Conservation (phyloP, 345 rosid genomes). For the Barbarea vulgaris region DNA sequence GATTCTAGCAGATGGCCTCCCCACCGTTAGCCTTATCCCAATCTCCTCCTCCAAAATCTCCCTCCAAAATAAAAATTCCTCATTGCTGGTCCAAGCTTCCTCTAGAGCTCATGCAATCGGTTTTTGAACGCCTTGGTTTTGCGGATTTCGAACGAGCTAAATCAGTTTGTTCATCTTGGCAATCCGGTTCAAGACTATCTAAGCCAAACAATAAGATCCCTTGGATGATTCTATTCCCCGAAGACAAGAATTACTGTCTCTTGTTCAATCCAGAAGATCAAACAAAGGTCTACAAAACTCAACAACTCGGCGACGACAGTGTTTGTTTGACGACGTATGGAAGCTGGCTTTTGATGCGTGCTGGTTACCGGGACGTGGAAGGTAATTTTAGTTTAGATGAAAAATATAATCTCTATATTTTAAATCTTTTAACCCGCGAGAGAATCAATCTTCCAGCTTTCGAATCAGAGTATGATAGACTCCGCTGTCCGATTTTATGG, state of each 20-base stretch:
- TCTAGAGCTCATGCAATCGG: background rate
- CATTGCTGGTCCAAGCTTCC: slow-evolving; percentile 11
- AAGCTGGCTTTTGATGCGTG: slow-evolving; percentile 9
- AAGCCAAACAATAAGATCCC: background rate
- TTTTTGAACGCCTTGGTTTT: slow-evolving; percentile 13
- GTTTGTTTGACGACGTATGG: background rate
- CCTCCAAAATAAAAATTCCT: background rate
- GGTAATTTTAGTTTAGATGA: no score
- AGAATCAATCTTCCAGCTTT: slow-evolving; percentile 1
- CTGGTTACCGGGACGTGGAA: background rate
- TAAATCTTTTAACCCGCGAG: background rate
- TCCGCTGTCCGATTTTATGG: background rate
- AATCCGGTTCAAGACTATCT: background rate
- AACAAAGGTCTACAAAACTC: slow-evolving; percentile 5
- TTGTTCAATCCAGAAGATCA: slow-evolving; percentile 13
- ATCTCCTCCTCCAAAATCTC: background rate
- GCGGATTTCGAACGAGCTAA: slow-evolving; percentile 2
- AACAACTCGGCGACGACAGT: background rate
- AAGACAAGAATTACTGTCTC: background rate
- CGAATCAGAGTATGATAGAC: background rate
- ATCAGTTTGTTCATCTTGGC: slow-evolving; percentile 13
- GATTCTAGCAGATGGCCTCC: background rate
- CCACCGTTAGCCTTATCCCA: background rate
- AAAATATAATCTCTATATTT: background rate
- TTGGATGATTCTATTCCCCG: slow-evolving; percentile 10